These are phyloP conservation scores for Wickerhamiella sergipiensis DNA, from an alignment of 805 yeast species.

Conservation along the genomic window DNA sequence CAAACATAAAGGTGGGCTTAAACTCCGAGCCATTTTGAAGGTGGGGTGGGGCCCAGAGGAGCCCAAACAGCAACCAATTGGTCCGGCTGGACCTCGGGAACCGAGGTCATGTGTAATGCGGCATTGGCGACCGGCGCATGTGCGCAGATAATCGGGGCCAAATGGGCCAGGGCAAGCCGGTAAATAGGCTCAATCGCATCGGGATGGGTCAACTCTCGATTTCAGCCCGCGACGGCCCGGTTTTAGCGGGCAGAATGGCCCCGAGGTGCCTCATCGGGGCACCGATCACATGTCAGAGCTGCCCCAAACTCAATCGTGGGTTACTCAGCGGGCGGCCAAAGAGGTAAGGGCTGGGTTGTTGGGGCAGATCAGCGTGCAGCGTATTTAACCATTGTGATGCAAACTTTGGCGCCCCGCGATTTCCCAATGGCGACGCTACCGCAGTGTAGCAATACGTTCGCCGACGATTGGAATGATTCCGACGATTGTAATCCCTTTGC, in stretches of 20 bases:
- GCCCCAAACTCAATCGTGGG: not conserved
- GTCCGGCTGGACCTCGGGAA: not conserved
- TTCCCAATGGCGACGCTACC: not conserved
- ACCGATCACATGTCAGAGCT: not conserved
- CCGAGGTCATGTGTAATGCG: not conserved
- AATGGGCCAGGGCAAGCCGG: too few species aligned
- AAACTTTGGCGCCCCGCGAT: not conserved
- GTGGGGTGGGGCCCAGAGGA: not conserved
- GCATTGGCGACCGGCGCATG: too few species aligned
- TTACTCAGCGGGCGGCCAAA: not conserved
- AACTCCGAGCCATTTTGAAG: not conserved
- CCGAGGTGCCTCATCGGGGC: not conserved
- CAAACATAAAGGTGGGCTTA: not conserved
- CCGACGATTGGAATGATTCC: not conserved
- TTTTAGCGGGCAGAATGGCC: not conserved
- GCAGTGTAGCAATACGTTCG: not conserved
- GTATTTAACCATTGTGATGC: not conserved
- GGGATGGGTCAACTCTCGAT: too few species aligned
- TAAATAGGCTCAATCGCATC: too few species aligned
- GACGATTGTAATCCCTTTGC: not conserved
- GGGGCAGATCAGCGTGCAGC: not conserved
- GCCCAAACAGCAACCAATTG: not conserved
- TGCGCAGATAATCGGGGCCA: too few species aligned
- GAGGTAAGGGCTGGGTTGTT: not conserved
- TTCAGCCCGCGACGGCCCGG: not conserved